phyloP scores from a whole-genome alignment of 108 stramenopile species.

The Cyclotella kingstonii region DNA sequence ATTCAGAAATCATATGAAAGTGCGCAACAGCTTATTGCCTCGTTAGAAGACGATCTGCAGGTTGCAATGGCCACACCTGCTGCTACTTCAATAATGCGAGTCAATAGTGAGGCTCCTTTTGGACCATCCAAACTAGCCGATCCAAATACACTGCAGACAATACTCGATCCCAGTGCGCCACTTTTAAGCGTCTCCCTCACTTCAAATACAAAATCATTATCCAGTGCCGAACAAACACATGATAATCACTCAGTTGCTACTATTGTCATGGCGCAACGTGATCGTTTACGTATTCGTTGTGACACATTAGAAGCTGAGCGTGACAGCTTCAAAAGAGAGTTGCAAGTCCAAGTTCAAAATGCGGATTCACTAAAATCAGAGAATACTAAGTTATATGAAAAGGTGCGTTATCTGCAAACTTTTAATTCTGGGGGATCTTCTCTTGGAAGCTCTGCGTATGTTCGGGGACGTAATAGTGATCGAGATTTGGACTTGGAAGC shows the following conservation, averaged over 20 bases:
- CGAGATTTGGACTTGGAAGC: slow-evolving; percentile 86
- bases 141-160: slow-evolving; percentile 56
- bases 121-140: slow-evolving; percentile 28
- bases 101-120: slow-evolving; percentile 22
- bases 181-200: slow-evolving; percentile 27
- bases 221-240: slow-evolving; percentile 54
- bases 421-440: slow-evolving; percentile 45
- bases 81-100: slow-evolving; percentile 8
- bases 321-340: slow-evolving; percentile 85
- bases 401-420: slow-evolving; percentile 84
- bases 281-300: slow-evolving; percentile 72
- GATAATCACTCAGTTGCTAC: slow-evolving; percentile 90
- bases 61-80: slow-evolving; percentile 58
- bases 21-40: slow-evolving; percentile 62
- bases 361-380: slow-evolving; percentile 77
- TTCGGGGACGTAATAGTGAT: slow-evolving; percentile 39
- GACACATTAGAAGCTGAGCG: slow-evolving; percentile 83
- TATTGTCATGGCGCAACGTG: slow-evolving; percentile 88
- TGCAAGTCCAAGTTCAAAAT: slow-evolving; percentile 75
- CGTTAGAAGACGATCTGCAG: slow-evolving; percentile 79
- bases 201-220: neutral
- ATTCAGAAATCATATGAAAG: slow-evolving; percentile 60
- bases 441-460: slow-evolving; percentile 13
- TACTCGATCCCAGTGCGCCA: slow-evolving; percentile 68
- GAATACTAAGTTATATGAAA: slow-evolving; percentile 90